Evolutionary conservation across 2,329 filamentous ascomycete species (phyloP), one percentile per base, ranked within the genome.

Genomic region (Sclerotiophoma versabilis): DNA sequence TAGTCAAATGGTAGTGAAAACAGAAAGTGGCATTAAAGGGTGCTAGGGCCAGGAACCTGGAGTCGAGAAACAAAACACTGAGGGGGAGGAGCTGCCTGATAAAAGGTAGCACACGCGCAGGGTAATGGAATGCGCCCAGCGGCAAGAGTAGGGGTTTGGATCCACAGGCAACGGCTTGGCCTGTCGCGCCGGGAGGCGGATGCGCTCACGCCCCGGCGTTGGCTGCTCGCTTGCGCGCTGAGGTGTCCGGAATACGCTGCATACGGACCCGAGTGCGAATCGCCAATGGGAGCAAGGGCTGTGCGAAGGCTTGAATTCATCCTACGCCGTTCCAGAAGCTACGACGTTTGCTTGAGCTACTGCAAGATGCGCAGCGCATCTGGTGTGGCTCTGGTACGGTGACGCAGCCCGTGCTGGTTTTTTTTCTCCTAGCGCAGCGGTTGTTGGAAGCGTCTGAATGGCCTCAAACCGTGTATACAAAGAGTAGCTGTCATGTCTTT

Each of bases 151-250:
- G 55, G 49, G 57, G 46, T 54, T 62, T 44, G 47, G 47, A 60
- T 54, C 50, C 48, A 58, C 51, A 36, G 57, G 52, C 20, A 49
- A 53, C 32, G 47, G 54, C 62, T 67, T 67, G 66, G 65, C 66
- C 36, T 50, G 51, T 32, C 34, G 47, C 43, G 39, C 37, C 57
- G 60, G 66, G 62, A 66, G 56, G 62, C 63, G 68, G 65, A 67
- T 63, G 32, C 58, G 44, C 48, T 57, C 37, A 42, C 52, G 60
- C 58, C 65, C 67, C 59, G 50, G 48, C 50, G 33, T 49, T 44
- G 33, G 43, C 25, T 37, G 29, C 50, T 62, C 62, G 59, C 57
- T 57, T 58, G 41, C 47, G 42, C 29, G 30, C 34, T 22, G 32
- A 43, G 53, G 36, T 14, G 2, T 19, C 23, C 36, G 46, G 55